These are phyloP conservation scores for Penicillium longicatenatum DNA, from an alignment of 495 filamentous ascomycete genomes.

Conservation along the genomic window DNA sequence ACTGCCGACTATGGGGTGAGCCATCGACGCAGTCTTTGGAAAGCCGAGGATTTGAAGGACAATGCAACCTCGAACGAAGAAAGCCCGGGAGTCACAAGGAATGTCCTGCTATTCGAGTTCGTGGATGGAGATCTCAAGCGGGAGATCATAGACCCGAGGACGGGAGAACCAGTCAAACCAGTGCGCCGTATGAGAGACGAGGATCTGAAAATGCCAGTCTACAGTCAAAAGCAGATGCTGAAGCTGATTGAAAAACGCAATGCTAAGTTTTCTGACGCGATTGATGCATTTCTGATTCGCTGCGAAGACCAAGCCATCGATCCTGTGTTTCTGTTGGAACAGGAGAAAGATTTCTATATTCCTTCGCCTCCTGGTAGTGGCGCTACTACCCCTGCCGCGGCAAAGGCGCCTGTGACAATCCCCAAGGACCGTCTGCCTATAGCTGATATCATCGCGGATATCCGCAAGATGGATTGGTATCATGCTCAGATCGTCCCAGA, in stretches of 20 bases:
- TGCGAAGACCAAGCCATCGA: constrained; percentile 68
- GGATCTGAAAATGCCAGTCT: constrained; percentile 90
- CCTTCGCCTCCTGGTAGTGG: constrained; percentile 53
- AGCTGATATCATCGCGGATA: constrained; percentile 80
- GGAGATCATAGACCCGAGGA: constrained; percentile 68
- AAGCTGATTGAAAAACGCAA: constrained; percentile 90
- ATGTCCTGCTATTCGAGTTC: constrained; percentile 89
- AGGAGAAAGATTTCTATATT: constrained; percentile 43
- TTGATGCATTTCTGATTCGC: constrained; percentile 73
- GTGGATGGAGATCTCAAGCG: constrained; percentile 88
- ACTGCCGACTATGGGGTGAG: constrained; percentile 25
- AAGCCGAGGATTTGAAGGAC: constrained; percentile 25
- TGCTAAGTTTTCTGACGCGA: constrained; percentile 75
- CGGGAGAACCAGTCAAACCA: constrained; percentile 68
- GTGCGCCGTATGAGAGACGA: constrained; percentile 68
- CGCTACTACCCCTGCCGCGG: constrained; percentile 46
- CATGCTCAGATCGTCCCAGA: constrained; percentile 91
- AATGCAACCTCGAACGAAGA: constrained; percentile 33
- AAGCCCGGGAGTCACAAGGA: constrained; percentile 41
- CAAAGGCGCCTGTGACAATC: constrained; percentile 61
- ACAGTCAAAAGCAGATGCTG: constrained; percentile 89
- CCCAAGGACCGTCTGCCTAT: constrained; percentile 82
- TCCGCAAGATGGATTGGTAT: constrained; percentile 84
- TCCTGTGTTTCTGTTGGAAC: constrained; percentile 64
- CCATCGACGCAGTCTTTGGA: constrained; percentile 23